phyloP scores from a whole-genome alignment of 225 moss, liverwort and hornwort genomes.

The Takakia lepidozioides region DNA sequence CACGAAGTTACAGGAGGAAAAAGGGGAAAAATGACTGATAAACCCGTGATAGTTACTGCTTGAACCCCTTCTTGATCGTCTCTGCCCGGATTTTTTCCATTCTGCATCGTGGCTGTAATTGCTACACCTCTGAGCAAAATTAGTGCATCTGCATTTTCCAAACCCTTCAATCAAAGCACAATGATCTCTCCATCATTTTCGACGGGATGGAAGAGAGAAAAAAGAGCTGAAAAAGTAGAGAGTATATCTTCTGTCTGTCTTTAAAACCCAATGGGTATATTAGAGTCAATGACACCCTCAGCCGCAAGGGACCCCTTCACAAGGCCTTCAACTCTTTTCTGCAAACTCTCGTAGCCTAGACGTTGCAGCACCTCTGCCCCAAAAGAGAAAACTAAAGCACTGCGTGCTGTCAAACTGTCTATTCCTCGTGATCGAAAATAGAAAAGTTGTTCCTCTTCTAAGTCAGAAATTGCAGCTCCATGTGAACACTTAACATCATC shows the following conservation, averaged over 20 bases:
- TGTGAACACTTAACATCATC: constrained; percentile 97
- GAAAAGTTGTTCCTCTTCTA: constrained; percentile 91
- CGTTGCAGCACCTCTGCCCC: constrained; percentile 88
- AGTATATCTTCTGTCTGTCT: neutral
- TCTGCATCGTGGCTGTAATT: too few species aligned
- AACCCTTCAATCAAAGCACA: too few species aligned
- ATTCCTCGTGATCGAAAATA: constrained; percentile 95
- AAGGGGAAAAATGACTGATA: too few species aligned
- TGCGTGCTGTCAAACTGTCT: constrained; percentile 74
- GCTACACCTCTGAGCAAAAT: too few species aligned
- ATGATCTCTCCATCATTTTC: too few species aligned
- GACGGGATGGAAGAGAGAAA: too few species aligned
- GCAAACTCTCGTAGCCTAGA: constrained; percentile 47
- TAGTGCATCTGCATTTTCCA: too few species aligned
- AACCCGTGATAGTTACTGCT: too few species aligned
- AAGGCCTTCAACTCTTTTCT: constrained; percentile 75
- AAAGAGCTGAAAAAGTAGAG: too few species aligned
- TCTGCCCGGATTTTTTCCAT: too few species aligned
- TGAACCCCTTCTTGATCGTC: too few species aligned
- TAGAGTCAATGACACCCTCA: constrained; percentile 63
- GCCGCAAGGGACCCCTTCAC: constrained; percentile 68
- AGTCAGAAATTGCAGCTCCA: constrained; percentile 85
- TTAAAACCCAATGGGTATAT: constrained; percentile 40
- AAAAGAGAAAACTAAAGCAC: constrained; percentile 92
- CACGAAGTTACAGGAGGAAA: too few species aligned